Base-by-base conservation (phyloP, 2,329 filamentous ascomycete species). In the Colletotrichum ledebouriae region DNA sequence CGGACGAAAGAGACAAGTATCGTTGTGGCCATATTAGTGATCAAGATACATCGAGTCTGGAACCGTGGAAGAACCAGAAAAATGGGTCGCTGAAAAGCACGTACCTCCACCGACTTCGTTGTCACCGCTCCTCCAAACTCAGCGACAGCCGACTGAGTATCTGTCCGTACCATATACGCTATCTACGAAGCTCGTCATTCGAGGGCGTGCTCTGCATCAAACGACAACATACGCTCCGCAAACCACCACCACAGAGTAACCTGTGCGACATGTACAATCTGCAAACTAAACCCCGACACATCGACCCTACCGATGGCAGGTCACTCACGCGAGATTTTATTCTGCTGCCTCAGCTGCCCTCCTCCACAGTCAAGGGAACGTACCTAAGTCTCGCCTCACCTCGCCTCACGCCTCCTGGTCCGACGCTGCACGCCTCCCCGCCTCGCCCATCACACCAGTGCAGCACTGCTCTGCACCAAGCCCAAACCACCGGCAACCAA, bases 341-440 rank as follows among this genome's bases (percentile, higher is more conserved):
- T 68, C 65, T 68, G 60, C 60, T 68, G 65, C 65, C 65, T 68
- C 65, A 55, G 60, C 53, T 46, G 53, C 60, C 59, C 65, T 67
- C 60, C 65, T 67, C 60, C 65, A 67, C 44, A 39, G 17, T 52
- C 42, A n/a, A 50, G 44, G 44, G 44, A 15, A 59, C 57, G 34
- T 50, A 37, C 44, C 57, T 25, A n/a, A 13, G 33, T 39, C 33
- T 37, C 47, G 12, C 34, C 34, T 50, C 47, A n/a, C 59, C 52
- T 63, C 52, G 59, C 52, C 47, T 65, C 60, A 57, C 64, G 39
- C 64, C 60, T 53, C 9, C 20, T 37, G 11, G 17, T 41, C 12
- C 37, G 7, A 52, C 58, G 22, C 47, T 42, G 20, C 52, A 57
- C 59, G 25, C 59, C 44, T 57, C 59, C 33, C 37, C 41, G 34